Base-by-base conservation (phyloP, 345 rosid species). In the Psidium friedrichsthalianum region DNA sequence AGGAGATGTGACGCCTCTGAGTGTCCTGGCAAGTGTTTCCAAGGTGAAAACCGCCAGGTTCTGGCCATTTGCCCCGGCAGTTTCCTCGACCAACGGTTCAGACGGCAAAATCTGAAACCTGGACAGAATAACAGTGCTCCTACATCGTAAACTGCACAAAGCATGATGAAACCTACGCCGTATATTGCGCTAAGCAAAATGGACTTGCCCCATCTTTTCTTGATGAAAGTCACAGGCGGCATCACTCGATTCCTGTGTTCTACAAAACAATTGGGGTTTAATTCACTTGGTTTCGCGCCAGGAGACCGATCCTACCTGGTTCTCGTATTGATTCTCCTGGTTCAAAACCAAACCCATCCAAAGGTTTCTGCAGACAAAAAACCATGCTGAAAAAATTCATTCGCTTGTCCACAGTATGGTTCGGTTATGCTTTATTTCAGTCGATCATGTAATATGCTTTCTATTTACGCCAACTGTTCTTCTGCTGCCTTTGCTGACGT, bases 1-100 rank as follows among this genome's bases (percentile, higher is more conserved):
- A 3, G 94, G 96, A 87, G 87, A 92, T 51, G 87, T 94, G 54
- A 88, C 89, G 42, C 94, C 96, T 8, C 88, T 87, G 47, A 86
- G 88, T 22, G 92, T 91, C 58, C 89, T 94, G 85, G 93, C 91
- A 42, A 94, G 96, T 82, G 90, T 93, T 54, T 93, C 95, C 29
- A 92, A 94, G 90, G 93, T 94, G 47, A 94, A 94, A 85, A 91
- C 54, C 76, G 95, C 94, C 1, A 94, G 91, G 51, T 90, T 93
- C 52, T 93, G 95, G 94, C 87, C 93, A 8, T 6, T 90, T 47
- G 36, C 83, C 42, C 83, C 90, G 20, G 24, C 86, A 11, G 55
- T 36, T 47, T 53, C 40, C 74, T 51, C 88, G 14, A 42, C 53
- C 59, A 52, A 74, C 52, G 84, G 22, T 29, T 8, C 86, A 51